A percentile compares a stretch with the other conserved stretches of the same genome.
These are phyloP conservation scores for Emydomyces testavorans DNA, from an alignment of 2,329 filamentous ascomycete species.

Conservation along the genomic window DNA sequence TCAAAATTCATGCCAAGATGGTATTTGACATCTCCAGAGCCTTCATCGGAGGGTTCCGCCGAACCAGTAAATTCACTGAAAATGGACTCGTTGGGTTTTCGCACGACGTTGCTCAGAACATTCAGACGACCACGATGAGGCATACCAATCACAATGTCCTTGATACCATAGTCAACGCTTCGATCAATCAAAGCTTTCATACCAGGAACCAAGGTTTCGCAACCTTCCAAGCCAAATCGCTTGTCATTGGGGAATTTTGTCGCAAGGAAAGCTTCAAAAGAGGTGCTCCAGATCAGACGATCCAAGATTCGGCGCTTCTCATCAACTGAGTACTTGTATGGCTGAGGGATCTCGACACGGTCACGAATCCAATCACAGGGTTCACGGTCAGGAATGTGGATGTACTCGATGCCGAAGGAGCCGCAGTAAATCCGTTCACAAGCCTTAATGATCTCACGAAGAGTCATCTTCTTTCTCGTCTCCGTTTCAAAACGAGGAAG, in stretches of 20 bases:
- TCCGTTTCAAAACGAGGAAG: conserved; percentile 85
- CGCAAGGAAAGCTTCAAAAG: conserved; percentile 87
- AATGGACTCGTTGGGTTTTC: conserved; percentile 98
- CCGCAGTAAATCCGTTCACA: conserved; percentile 96
- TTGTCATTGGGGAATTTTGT: conserved; percentile 99
- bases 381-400: conserved; percentile 93
- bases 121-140: conserved; percentile 97
- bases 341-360: conserved; percentile 82
- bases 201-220: conserved; percentile 89
- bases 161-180: conserved; percentile 95
- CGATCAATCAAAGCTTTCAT: conserved; percentile 99
- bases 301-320: conserved; percentile 97
- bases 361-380: conserved; percentile 98
- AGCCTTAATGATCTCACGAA: conserved; percentile 82
- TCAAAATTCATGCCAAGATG: conserved; percentile 99
- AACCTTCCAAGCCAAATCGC: conserved; percentile 95
- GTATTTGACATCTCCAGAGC: conserved; percentile 98
- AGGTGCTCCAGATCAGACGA: conserved; percentile 95
- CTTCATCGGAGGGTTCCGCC: conserved; percentile 78
- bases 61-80: conserved; percentile 96
- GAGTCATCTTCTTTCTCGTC: conserved; percentile 84
- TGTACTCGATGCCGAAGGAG: conserved; percentile 96
- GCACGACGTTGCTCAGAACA: conserved; percentile 93
- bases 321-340: conserved; percentile 95
- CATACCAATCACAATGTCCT: conserved; percentile 99